Evolutionary conservation across 1,139 yeast genomes (phyloP).

Genomic region (Eremothecium gossypii): DNA sequence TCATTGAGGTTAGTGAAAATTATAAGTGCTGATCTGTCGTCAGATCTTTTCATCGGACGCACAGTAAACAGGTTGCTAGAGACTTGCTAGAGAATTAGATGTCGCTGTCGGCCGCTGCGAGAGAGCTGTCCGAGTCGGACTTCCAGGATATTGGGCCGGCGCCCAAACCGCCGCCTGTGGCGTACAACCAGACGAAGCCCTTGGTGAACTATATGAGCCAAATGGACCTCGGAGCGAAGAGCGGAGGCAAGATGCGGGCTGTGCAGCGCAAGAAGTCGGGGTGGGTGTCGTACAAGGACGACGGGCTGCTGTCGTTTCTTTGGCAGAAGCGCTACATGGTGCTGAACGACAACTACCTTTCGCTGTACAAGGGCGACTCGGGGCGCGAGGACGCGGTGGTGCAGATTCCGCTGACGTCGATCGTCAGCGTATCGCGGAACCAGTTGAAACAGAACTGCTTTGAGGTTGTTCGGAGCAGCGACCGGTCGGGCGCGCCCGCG

Average conservation of each 20-base stretch:
- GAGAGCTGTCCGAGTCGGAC: conserved; percentile 33
- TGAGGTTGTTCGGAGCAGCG: conserved; percentile 56
- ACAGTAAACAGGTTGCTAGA: background rate
- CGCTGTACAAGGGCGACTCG: conserved; percentile 61
- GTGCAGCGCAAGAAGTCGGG: conserved; percentile 38
- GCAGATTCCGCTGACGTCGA: conserved; percentile 47
- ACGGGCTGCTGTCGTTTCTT: conserved; percentile 73
- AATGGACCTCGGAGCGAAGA: conserved; percentile 14
- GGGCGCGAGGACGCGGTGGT: conserved; percentile 36
- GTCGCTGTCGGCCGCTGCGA: conserved; percentile 39
- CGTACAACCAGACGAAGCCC: conserved; percentile 28
- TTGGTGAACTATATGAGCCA: conserved; percentile 20
- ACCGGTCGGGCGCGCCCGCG: conserved; percentile 19
- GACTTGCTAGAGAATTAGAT: conserved; percentile 11
- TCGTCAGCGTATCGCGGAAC: conserved; percentile 49
- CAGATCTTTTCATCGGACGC: too few relatives aligned
- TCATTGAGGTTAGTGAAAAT: too few relatives aligned
- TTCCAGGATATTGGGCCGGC: conserved; percentile 38
- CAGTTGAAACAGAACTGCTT: conserved; percentile 65
- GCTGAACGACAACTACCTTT: conserved; percentile 63
- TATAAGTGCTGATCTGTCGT: too few relatives aligned
- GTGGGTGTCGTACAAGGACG: conserved; percentile 90
- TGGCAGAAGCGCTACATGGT: conserved; percentile 88
- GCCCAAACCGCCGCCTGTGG: conserved; percentile 33
- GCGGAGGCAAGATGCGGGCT: conserved; percentile 16